Conservation (phyloP, 2,329 filamentous ascomycete species). For the Rugonectria rugulosa region DNA sequence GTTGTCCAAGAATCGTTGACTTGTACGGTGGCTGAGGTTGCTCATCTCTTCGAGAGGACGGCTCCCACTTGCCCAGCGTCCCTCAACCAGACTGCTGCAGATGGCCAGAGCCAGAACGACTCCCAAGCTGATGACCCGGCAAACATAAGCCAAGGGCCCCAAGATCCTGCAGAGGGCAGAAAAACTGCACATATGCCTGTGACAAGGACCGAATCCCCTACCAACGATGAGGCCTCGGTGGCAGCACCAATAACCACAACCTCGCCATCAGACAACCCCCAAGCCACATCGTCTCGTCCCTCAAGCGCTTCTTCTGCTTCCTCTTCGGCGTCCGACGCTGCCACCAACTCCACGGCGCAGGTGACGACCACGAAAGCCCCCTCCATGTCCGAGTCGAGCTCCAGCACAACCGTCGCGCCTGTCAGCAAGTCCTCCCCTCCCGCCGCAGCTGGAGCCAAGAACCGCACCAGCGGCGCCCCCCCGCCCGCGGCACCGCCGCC, state of each 20-base stretch:
- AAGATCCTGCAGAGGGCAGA: conserved; percentile 20
- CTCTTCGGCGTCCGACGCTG: conserved; percentile 19
- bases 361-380: conserved; percentile 23
- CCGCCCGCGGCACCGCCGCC: conserved; percentile 59
- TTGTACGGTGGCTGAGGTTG: background rate
- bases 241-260: conserved; percentile 17
- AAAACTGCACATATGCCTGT: conserved; percentile 19
- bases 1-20: background rate
- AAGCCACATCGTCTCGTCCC: conserved; percentile 27
- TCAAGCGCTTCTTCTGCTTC: conserved; percentile 24
- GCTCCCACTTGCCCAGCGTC: conserved; percentile 19
- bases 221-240: conserved; percentile 20
- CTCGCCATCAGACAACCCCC: conserved; percentile 24
- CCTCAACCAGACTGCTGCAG: conserved; percentile 8
- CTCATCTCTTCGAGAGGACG: conserved; percentile 7
- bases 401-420: conserved; percentile 11
- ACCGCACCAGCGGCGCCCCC: conserved; percentile 39
- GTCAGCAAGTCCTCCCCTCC: conserved; percentile 26
- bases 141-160: conserved; percentile 1
- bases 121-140: conserved; percentile 13
- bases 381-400: conserved; percentile 15
- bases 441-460: conserved; percentile 33
- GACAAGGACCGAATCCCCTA: conserved; percentile 17
- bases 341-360: conserved; percentile 19
- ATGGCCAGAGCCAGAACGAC: background rate